Percentiles rank a stretch among this genome's conserved stretches.
Evolutionary conservation across 306 rosid genomes (phyloP).

Genomic region (Psophocarpus tetragonolobus): DNA sequence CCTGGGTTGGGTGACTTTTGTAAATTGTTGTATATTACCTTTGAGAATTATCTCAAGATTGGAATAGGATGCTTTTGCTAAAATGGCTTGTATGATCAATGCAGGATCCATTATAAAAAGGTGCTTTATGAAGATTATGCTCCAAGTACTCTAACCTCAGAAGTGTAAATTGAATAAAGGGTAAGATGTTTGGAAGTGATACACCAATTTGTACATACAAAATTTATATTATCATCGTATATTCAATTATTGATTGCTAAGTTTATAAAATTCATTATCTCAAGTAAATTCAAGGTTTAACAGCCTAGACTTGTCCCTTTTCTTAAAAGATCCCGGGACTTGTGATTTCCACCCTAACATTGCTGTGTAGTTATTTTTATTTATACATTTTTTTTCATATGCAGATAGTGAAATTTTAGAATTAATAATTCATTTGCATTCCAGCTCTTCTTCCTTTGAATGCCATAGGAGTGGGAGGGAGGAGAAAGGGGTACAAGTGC

Average conservation of each 20-base stretch:
- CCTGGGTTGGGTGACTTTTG: background rate
- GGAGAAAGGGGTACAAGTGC: background rate
- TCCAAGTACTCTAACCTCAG: background rate
- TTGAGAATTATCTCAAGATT: background rate
- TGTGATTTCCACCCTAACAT: background rate
- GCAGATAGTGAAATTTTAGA: background rate
- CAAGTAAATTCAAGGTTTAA: slow-evolving; percentile 8
- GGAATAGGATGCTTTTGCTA: background rate
- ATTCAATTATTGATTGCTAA: background rate
- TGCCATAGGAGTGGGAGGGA: background rate
- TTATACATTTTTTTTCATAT: background rate
- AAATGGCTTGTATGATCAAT: background rate
- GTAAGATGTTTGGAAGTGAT: slow-evolving; percentile 17
- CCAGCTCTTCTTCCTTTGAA: background rate
- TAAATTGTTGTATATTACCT: background rate
- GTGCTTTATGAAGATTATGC: slow-evolving; percentile 2
- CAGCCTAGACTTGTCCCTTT: background rate
- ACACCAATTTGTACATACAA: background rate
- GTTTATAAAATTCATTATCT: background rate
- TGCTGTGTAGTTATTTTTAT: background rate
- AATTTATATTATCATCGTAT: background rate
- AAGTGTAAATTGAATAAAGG: slow-evolving; percentile 26
- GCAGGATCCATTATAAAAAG: slow-evolving; percentile 33
- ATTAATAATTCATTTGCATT: slow-evolving; percentile 1
- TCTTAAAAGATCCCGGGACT: slow-evolving; percentile 4